Evolutionary conservation across 352 stramenopile genomes (phyloP), one percentile per base, ranked within the genome.

Genomic region (Phytophthora sojae): DNA sequence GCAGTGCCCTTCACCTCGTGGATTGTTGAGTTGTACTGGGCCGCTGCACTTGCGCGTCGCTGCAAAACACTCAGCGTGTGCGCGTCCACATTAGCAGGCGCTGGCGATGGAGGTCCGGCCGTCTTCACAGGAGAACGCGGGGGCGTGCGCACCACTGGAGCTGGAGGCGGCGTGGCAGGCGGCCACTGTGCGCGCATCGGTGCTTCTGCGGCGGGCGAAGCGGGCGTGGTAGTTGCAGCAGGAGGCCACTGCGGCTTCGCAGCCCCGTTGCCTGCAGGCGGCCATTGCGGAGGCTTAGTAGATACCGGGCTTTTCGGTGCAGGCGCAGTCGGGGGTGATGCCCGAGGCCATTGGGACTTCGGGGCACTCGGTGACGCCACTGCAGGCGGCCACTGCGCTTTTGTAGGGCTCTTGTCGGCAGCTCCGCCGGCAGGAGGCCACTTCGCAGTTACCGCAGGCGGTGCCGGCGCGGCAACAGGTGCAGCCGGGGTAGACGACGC

Each of bases 1-100:
- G 85, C 83, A 19, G 86, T 81, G n/a, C 89, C 82, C 61, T 90
- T 91, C 37, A 93, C 87, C 64, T 95, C 89, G 58, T 94, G 85
- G 52, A 95, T 94, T 30, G 83, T 94, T 23, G 77, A 80, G 49
- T 88, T 87, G 65, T 82, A 90, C 44, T 81, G 81, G 17, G 77
- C 80, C 2, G 80, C 82, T 17, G 80, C 82, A 75, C 83, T 92
- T 1, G 80, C 79, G 23, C 86, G 83, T 54, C 86, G 82, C 70
- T 93, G 83, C 7, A 92, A 44, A 11, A 91, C 77, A 42, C 76
- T 85, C 62, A 89, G 71, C 0, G 85, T 83, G 39, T 90, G 83
- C 1, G 81, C 73, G 39, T 93, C 83, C 11, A 71, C 61, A 49
- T 63, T 67, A 53, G 14, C 32, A 64, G 30, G 44, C 19, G 59